Conservation (phyloP, 2,329 filamentous ascomycete genomes). For the Cercospora nicotianae region DNA sequence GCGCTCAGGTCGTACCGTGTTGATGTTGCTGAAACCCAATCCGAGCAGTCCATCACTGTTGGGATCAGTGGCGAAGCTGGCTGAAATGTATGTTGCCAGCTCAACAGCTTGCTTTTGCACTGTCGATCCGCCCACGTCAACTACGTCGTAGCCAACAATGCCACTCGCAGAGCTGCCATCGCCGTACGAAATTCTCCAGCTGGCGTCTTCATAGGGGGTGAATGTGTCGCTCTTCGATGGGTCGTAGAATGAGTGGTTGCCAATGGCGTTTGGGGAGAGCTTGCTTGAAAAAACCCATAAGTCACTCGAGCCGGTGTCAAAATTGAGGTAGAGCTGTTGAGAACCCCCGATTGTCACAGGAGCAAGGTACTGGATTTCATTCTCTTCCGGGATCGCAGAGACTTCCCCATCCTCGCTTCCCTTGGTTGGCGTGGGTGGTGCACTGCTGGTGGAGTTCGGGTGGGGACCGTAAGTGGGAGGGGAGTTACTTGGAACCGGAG, state of each 20-base stretch:
- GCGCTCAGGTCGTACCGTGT: constrained; percentile 54
- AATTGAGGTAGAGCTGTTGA: constrained; percentile 67
- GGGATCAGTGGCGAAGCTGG: constrained; percentile 60
- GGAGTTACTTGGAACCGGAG: neutral
- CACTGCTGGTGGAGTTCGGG: constrained; percentile 14
- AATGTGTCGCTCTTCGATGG: constrained; percentile 55
- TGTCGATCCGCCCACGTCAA: constrained; percentile 65
- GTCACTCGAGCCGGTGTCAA: constrained; percentile 75
- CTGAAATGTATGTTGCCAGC: constrained; percentile 60
- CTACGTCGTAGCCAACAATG: constrained; percentile 65
- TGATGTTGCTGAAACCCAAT: constrained; percentile 65
- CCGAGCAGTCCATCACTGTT: constrained; percentile 68
- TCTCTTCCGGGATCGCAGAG: constrained; percentile 62
- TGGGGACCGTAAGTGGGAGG: constrained; percentile 7
- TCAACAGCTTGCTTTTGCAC: constrained; percentile 66
- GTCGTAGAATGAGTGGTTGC: constrained; percentile 58
- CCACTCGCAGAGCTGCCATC: constrained; percentile 65
- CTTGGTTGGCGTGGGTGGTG: constrained; percentile 17
- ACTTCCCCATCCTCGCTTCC: constrained; percentile 48
- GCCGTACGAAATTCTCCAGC: constrained; percentile 68
- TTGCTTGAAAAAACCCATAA: constrained; percentile 70
- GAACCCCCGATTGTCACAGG: constrained; percentile 39
- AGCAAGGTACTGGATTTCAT: constrained; percentile 69
- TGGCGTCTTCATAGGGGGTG: constrained; percentile 50
- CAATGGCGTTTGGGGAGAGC: constrained; percentile 49